A percentile compares a stretch with the other conserved stretches of the same genome.
These are phyloP conservation scores for Cutaneotrichosporon daszewskae DNA, from an alignment of 1,284 basidiomycete species.

Conservation along the genomic window DNA sequence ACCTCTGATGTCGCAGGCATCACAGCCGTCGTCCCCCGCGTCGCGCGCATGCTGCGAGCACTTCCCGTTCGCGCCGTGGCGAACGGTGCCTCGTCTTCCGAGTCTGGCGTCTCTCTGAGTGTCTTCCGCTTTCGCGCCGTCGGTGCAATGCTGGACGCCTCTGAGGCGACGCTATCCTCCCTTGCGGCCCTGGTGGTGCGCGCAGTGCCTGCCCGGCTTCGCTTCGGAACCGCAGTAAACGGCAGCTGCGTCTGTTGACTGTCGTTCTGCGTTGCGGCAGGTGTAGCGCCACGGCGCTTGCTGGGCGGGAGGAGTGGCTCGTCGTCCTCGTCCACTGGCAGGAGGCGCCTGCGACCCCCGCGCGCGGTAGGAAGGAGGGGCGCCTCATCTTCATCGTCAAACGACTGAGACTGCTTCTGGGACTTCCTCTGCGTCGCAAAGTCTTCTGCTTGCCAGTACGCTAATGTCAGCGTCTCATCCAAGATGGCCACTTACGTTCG, in stretches of 20 bases:
- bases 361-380: slow-evolving; percentile 27
- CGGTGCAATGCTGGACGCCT: background rate
- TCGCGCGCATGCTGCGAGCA: slow-evolving; percentile 2
- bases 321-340: slow-evolving; percentile 22
- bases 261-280: too few species aligned
- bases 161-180: slow-evolving; percentile 12
- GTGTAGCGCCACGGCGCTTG: slow-evolving; percentile 10
- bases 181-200: slow-evolving; percentile 29
- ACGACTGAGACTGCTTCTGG: slow-evolving; percentile 3
- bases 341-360: slow-evolving; percentile 14
- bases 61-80: slow-evolving; percentile 6
- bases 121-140: background rate
- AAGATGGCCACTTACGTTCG: slow-evolving; percentile 30
- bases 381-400: slow-evolving; percentile 30
- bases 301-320: slow-evolving; percentile 8
- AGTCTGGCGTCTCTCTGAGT: slow-evolving; percentile 21
- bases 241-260: slow-evolving; percentile 12
- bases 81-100: slow-evolving; percentile 18
- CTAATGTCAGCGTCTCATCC: slow-evolving; percentile 13
- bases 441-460: slow-evolving; percentile 36
- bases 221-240: background rate
- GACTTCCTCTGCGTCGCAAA: slow-evolving; percentile 4
- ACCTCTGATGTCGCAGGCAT: background rate
- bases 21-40: background rate
- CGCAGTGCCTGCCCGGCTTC: slow-evolving; percentile 24